These are phyloP conservation scores for Penicillium coffeae DNA, from an alignment of 495 filamentous ascomycete genomes.

Conservation along the genomic window DNA sequence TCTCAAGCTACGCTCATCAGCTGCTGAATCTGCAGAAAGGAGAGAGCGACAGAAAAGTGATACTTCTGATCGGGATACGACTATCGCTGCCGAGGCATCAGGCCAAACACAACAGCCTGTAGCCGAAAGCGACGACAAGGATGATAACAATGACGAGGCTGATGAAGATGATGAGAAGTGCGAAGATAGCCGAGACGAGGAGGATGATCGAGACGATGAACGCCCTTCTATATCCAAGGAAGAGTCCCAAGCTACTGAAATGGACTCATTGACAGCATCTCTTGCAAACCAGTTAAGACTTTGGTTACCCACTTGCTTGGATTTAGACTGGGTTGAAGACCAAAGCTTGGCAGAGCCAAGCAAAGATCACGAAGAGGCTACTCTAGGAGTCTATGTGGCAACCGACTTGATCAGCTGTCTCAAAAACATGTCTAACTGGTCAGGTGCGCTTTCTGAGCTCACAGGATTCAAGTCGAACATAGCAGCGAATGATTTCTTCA, in stretches of 20 bases:
- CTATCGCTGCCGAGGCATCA: background rate
- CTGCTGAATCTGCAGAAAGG: background rate
- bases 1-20: constrained; percentile 10
- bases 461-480: too few relatives aligned
- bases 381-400: background rate
- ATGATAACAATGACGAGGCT: background rate
- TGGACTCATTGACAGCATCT: background rate
- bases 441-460: too few relatives aligned
- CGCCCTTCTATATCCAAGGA: background rate
- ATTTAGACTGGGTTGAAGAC: background rate
- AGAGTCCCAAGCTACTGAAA: background rate
- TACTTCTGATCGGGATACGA: background rate
- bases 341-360: background rate
- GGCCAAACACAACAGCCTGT: background rate
- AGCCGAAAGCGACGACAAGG: background rate
- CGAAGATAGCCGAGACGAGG: background rate
- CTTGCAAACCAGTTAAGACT: background rate
- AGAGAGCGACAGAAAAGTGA: constrained; percentile 4
- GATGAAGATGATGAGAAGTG: background rate
- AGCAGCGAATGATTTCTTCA: too few relatives aligned
- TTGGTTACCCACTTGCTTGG: background rate
- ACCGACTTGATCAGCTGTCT: too few relatives aligned
- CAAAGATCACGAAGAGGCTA: background rate
- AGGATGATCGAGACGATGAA: background rate
- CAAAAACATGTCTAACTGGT: too few relatives aligned